Percentiles rank a stretch among this genome's conserved stretches.
These are phyloP conservation scores for Ophiosphaerella herpotricha DNA, from an alignment of 2,329 filamentous ascomycete genomes.

Conservation along the genomic window DNA sequence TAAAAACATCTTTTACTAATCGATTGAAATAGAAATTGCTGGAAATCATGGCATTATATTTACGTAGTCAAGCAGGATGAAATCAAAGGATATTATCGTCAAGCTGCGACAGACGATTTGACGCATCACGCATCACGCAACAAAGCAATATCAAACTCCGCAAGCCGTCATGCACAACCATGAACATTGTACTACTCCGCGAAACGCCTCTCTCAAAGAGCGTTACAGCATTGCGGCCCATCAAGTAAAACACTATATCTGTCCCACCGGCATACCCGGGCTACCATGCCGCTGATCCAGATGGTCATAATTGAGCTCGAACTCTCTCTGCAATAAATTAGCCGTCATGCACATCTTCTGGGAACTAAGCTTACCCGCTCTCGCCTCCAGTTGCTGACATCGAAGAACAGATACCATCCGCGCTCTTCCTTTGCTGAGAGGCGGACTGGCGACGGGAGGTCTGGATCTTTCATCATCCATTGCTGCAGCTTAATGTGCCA, in stretches of 20 bases:
- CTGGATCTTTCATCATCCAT: constrained; percentile 61
- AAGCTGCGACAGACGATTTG: too few species aligned
- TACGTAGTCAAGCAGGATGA: too few species aligned
- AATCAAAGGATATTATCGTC: too few species aligned
- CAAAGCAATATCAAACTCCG: too few species aligned
- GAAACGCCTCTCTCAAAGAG: too few species aligned
- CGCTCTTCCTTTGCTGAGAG: constrained; percentile 55
- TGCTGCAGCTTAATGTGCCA: constrained; percentile 60
- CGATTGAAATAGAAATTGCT: too few species aligned
- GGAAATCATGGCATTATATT: too few species aligned
- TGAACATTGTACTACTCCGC: too few species aligned
- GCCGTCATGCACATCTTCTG: neutral
- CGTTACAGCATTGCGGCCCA: too few species aligned
- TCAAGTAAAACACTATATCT: constrained; percentile 18
- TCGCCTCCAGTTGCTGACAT: constrained; percentile 57
- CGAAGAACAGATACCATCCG: constrained; percentile 61
- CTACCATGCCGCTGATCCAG: constrained; percentile 52
- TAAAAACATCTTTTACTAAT: too few species aligned
- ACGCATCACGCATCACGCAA: too few species aligned
- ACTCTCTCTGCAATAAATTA: constrained; percentile 50
- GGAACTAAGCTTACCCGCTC: constrained; percentile 48
- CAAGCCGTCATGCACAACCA: too few species aligned
- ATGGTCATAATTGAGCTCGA: constrained; percentile 58
- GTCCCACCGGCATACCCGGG: constrained; percentile 33
- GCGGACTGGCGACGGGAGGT: constrained; percentile 49